Conservation (phyloP, 2,329 filamentous ascomycete species). For the Penicillium sp. region DNA sequence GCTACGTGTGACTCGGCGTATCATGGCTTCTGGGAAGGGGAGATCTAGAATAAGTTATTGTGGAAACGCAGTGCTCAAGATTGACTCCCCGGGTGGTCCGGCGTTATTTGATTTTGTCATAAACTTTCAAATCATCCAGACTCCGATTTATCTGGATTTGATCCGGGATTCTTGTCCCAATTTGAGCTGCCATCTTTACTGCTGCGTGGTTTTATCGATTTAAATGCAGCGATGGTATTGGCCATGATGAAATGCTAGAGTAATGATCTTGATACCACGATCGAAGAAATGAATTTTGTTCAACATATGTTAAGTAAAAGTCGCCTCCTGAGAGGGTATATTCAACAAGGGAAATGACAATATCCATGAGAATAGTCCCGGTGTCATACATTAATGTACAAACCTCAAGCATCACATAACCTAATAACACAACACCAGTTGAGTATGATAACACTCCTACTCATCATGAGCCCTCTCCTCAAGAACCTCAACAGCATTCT, state of each 20-base stretch:
- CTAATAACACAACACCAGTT: too few relatives aligned
- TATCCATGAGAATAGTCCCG: too few relatives aligned
- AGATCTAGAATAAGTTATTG: not conserved
- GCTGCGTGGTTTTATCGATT: not conserved
- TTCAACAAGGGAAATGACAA: too few relatives aligned
- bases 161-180: not conserved
- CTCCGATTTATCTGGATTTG: constrained; percentile 1
- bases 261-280: constrained; percentile 3
- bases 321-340: too few relatives aligned
- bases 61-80: too few relatives aligned
- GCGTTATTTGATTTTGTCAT: constrained; percentile 4
- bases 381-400: not conserved
- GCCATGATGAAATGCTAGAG: constrained; percentile 3
- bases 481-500: constrained; percentile 47
- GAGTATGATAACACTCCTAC: too few relatives aligned
- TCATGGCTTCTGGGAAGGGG: not conserved
- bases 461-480: constrained; percentile 47
- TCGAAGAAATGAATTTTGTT: not conserved
- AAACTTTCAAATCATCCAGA: constrained; percentile 10
- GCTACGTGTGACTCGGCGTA: constrained; percentile 12
- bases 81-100: not conserved
- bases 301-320: too few relatives aligned
- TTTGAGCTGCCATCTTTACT: not conserved
- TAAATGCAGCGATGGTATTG: not conserved
- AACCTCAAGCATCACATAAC: not conserved